Evolutionary conservation across 805 yeast species (phyloP), one percentile per base, ranked within the genome.

Genomic region (Candida hungchunana): DNA sequence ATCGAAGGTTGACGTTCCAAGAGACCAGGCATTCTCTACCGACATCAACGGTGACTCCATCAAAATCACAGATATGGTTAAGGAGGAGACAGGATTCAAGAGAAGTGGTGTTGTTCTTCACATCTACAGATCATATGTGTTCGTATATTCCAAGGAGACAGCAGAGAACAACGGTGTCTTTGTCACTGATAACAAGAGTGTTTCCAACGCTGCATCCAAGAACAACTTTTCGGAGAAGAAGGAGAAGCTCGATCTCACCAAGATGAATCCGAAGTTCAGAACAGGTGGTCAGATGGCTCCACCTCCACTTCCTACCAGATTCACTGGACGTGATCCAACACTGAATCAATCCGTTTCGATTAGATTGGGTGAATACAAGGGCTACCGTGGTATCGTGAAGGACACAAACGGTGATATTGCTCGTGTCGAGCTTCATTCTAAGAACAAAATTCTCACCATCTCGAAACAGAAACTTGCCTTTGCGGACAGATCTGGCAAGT

Each of bases 331-430:
- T 47, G 96, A 87, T 58, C 75, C 75, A 31, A 77, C 94, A 19
- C 55, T 93, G 24, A 83, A 86, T 48, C 87, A 86, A 55, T 82
- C 82, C 40, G 96, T 93, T 16, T 77, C 87, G 46, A 83, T 93
- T 32, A 79, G 83, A 53, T 87, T 96, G n/a, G 93, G 95, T 20
- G 78, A 77, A 31, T 87, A 90, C 60, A 93, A 93, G 64, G 97
- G 98, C 30, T 77, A 87, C 48, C 79, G 82, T 65, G 98, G 98
- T 58, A 83, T 86, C 46, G 86, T 93, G 28, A 82, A 84, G 48
- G 97, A 93, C 56, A 87, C 96, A 8, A 93, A 87, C 51, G 98
- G 94, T 44, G 82, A 82, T 11, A 75, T 73, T 48, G 97, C 97
- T 2, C 75, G 97, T 42, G 85, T 93, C 29, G 98, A 93, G 63